Conservation (phyloP, 2,329 filamentous ascomycete genomes). For the Orbilia brochopaga region DNA sequence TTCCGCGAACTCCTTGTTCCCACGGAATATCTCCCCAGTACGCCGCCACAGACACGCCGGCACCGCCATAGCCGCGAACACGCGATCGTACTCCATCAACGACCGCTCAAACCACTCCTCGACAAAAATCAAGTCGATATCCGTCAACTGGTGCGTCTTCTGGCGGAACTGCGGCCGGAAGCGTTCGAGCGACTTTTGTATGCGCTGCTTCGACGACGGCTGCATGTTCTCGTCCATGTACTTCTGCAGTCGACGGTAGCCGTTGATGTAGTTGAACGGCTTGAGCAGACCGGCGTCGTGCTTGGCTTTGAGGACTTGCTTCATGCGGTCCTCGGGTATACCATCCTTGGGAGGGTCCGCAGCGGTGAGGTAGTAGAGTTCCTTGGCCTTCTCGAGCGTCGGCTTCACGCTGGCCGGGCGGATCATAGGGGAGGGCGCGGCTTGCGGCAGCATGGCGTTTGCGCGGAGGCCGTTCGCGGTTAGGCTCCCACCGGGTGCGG, state of each 20-base stretch:
- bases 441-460: conserved; percentile 48
- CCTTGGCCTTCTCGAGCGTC: conserved; percentile 67
- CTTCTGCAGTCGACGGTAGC: conserved; percentile 83
- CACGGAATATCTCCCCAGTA: conserved; percentile 95
- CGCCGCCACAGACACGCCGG: conserved; percentile 96
- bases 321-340: conserved; percentile 91
- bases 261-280: conserved; percentile 98
- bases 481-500: conserved; percentile 21
- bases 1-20: conserved; percentile 98
- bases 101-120: conserved; percentile 99
- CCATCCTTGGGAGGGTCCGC: conserved; percentile 82
- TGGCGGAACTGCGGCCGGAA: conserved; percentile 96
- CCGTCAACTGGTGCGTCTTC: conserved; percentile 87
- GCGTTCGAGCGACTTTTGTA: conserved; percentile 85
- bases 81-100: conserved; percentile 95
- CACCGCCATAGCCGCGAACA: conserved; percentile 98
- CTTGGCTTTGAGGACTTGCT: conserved; percentile 90
- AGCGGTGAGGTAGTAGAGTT: conserved; percentile 93
- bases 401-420: conserved; percentile 51
- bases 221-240: conserved; percentile 93
- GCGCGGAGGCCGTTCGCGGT: conserved; percentile 51
- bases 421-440: conserved; percentile 44
- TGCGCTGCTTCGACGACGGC: conserved; percentile 82
- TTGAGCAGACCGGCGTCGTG: conserved; percentile 93
- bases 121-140: conserved; percentile 90